phyloP scores from a whole-genome alignment of 1,139 yeast species.

The Debaryomyces subglobosus region DNA sequence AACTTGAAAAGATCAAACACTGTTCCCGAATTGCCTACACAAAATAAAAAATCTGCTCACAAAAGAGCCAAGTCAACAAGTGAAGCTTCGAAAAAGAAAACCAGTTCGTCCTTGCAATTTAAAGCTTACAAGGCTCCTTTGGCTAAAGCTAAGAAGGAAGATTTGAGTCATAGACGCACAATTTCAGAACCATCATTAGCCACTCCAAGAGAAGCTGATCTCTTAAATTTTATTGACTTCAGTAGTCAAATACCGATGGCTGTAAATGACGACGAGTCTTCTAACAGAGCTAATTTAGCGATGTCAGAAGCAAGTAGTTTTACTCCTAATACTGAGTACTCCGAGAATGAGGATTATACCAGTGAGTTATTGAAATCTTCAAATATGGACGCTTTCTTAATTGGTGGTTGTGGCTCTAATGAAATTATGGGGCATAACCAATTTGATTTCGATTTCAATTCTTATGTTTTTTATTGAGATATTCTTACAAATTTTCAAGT shows the following conservation, averaged over 20 bases:
- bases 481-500: not conserved
- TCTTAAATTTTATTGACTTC: constrained; percentile 36
- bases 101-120: constrained; percentile 37
- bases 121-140: constrained; percentile 35
- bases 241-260: constrained; percentile 29
- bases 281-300: not conserved
- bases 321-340: constrained; percentile 29
- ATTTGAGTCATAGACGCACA: constrained; percentile 23
- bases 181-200: constrained; percentile 24
- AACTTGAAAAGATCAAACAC: constrained; percentile 4
- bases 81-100: constrained; percentile 26
- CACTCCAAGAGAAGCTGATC: constrained; percentile 16
- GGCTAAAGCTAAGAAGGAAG: constrained; percentile 20
- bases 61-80: constrained; percentile 26
- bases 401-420: constrained; percentile 24
- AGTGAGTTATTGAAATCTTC: constrained; percentile 19
- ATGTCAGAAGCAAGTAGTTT: constrained; percentile 13
- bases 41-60: constrained; percentile 6
- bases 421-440: constrained; percentile 28
- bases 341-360: constrained; percentile 22
- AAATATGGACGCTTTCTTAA: constrained; percentile 18
- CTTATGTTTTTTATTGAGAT: constrained; percentile 30
- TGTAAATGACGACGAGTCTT: constrained; percentile 10
- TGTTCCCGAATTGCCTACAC: not conserved
- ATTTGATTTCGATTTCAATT: constrained; percentile 35